phyloP scores from a whole-genome alignment of 805 yeast genomes.

The Ogataea parapolymorpha region DNA sequence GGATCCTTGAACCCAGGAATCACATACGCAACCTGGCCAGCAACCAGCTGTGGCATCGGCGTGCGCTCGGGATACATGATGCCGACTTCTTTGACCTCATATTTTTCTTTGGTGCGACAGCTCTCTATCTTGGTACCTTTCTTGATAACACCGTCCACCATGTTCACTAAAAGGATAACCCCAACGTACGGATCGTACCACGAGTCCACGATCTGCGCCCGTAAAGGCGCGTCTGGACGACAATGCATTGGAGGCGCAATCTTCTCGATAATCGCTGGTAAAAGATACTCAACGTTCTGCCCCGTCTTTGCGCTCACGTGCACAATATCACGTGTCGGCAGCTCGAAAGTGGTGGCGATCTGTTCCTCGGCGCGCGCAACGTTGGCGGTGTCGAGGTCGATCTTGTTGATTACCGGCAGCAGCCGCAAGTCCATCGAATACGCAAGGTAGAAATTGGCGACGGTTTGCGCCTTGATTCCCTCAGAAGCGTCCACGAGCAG shows the following conservation, averaged over 20 bases:
- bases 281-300: conserved; percentile 65
- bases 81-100: conserved; percentile 91
- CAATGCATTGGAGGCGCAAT: conserved; percentile 62
- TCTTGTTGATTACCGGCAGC: conserved; percentile 87
- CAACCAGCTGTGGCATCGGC: conserved; percentile 58
- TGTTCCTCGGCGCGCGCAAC: conserved; percentile 78
- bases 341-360: conserved; percentile 79
- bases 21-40: conserved; percentile 94
- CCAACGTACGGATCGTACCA: conserved; percentile 96
- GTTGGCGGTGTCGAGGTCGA: conserved; percentile 86
- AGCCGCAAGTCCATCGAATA: conserved; percentile 77
- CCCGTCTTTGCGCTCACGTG: conserved; percentile 94
- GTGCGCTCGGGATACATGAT: conserved; percentile 90
- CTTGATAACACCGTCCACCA: conserved; percentile 77
- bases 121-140: conserved; percentile 75
- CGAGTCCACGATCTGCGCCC: conserved; percentile 87
- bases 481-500: conserved; percentile 91
- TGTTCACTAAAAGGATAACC: conserved; percentile 77
- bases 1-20: conserved; percentile 94
- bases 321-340: conserved; percentile 68
- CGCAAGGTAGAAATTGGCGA: conserved; percentile 93
- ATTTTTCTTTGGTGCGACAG: conserved; percentile 70
- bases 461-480: conserved; percentile 97
- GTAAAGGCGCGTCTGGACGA: conserved; percentile 45
- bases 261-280: conserved; percentile 77